A percentile compares a stretch with the other conserved stretches of the same genome.
These are phyloP conservation scores for Solanum piurae DNA, from an alignment of 257 asterid species.

Conservation along the genomic window DNA sequence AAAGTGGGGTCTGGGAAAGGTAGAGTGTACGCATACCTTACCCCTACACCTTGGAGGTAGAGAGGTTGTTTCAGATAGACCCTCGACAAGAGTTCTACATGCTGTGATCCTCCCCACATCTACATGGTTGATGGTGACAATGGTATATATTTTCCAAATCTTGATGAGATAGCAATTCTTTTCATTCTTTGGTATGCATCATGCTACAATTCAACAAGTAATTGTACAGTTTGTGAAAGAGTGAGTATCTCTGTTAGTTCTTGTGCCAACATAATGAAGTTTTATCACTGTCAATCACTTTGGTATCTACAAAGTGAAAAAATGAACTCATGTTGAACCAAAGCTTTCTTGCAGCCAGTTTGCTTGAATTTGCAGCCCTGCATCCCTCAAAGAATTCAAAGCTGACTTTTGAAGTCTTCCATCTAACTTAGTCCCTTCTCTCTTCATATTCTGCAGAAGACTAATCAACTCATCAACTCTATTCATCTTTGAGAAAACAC, in stretches of 20 bases:
- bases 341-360: constrained; percentile 55
- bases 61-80: background rate
- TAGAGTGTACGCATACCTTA: background rate
- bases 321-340: background rate
- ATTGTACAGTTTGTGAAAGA: background rate
- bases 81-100: background rate
- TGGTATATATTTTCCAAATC: background rate
- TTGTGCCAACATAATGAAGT: background rate
- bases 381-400: constrained; percentile 59
- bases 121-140: background rate
- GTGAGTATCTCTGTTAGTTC: background rate
- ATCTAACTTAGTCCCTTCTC: constrained; percentile 43
- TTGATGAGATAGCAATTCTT: background rate
- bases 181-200: background rate
- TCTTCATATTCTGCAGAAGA: constrained; percentile 67
- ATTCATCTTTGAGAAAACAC: constrained; percentile 68
- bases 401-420: constrained; percentile 65
- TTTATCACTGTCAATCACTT: background rate
- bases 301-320: background rate
- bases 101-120: background rate
- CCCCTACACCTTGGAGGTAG: background rate
- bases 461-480: constrained; percentile 56
- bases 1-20: background rate
- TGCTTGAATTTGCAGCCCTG: constrained; percentile 51
- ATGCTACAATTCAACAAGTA: background rate